Base-by-base conservation (phyloP, 371 early-diverging fungal genomes). In the Mortierella sp. region DNA sequence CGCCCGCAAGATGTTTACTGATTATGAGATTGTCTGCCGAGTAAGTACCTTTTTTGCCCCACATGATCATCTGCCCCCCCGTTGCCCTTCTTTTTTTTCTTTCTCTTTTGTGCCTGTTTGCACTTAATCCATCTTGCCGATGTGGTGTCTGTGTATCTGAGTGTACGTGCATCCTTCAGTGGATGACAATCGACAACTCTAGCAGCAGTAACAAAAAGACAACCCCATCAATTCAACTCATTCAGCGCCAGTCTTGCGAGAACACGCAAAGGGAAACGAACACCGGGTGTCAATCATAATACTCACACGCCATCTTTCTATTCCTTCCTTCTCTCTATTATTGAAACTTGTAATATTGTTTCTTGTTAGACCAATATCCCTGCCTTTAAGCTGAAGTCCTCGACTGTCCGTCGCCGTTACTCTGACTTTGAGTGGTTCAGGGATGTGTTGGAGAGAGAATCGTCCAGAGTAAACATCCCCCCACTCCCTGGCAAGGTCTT, bases 401-500 rank as follows among this genome's bases (percentile, higher is more conserved):
- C 96, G 9, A 85, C 89, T 29, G 98, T 98, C 39, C 93, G 98
- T 43, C 89, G 99, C 79, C 91, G 99, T 68, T 99, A 98, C 88
- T 95, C 96, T 85, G 99, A 99, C 79, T 99, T 98, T 86, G 99
- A 98, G 86, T 98, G 98, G 98, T 96, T 98, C 87, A 88, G 96
- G 68, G 97, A 98, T 85, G 94, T 94, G 34, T 89, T 99, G 73
- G 97, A 97, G 86, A 90, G 96, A 26, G 98, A 99, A 85, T 93
- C 94, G 22, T 87, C 91, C 64, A 91, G 96, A 76, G 99, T 99
- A 68, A 97, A 96, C 84, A 96, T 99, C 47, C 99, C 99, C 58
- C 91, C 94, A 41, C 90, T 99, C 48, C 99, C 99, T 11, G 98
- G 98, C 55, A 99, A 99, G 86, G 98, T 98, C 40, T 97, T 97